Base-by-base conservation (phyloP, 2,329 filamentous ascomycete genomes). In the Stachybotrys echinatus region DNA sequence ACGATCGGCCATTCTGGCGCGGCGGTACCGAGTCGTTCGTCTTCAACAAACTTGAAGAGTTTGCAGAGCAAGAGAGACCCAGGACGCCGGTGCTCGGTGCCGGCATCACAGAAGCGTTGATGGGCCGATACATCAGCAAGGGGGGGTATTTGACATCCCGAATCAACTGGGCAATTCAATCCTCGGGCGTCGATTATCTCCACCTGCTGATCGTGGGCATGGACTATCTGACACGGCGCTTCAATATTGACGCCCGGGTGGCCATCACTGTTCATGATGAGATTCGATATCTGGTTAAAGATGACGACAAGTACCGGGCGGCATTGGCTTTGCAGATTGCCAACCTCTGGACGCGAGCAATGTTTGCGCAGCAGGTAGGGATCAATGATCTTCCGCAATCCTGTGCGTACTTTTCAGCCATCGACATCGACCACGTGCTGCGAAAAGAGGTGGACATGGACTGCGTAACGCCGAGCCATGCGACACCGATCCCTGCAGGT, bases 111-210 rank as follows among this genome's bases (percentile, higher is more conserved):
- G 91, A 99, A 71, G 94, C 95, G 0, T 74, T 99, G 19, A 95
- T 95, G 86, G 79, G 85, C 48, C 85, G 89, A 17, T 95, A 87
- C 63, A 85, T 99, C 60, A 89, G 81, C 67, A 94, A 89, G 63
- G 91, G 92, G 34, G 89, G 87, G 20, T 99, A 96, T 71, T 86
- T 99, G 73, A 96, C 94, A 1, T 95, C 88, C 18, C 86, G 95
- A 31, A 97, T 99, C 71, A 99, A 99, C 65, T 99, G 94, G 94
- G 94, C 94, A 3, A 97, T 99, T 58, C 94, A 99, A 63, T 96
- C 92, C 1, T 95, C 89, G 0, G 94, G 95, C 5, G 92, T 97
- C 4, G 95, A 99, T 67, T 99, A 99, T 66, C 80, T 99, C 2
- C 94, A 99, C 63, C 83, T 99, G 5, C 79, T 99, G 18, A 90